Evolutionary conservation across 2,329 filamentous ascomycete genomes (phyloP).

Genomic region (Venturia pyrina): DNA sequence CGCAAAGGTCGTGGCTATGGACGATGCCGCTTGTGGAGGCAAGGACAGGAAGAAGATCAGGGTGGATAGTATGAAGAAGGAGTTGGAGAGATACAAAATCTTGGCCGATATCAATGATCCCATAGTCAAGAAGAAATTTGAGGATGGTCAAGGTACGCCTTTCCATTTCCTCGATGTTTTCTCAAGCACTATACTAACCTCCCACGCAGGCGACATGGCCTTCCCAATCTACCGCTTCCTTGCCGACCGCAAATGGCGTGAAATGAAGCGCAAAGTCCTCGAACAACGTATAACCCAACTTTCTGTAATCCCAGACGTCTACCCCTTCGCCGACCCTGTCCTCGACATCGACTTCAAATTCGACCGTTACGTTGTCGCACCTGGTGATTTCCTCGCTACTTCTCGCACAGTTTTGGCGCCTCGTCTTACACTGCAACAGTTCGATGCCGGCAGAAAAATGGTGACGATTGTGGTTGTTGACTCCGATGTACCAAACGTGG

Average conservation of each 20-base stretch:
- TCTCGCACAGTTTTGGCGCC: conserved; percentile 62
- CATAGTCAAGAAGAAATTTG: conserved; percentile 82
- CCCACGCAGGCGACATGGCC: conserved; percentile 71
- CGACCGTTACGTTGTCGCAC: conserved; percentile 55
- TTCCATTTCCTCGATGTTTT: too few species aligned
- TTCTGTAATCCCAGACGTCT: conserved; percentile 76
- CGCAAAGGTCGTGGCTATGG: conserved; percentile 50
- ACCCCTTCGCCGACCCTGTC: conserved; percentile 67
- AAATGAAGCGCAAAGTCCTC: conserved; percentile 68
- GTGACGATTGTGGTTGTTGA: conserved; percentile 81
- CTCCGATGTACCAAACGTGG: conserved; percentile 74
- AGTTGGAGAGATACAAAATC: conserved; percentile 75
- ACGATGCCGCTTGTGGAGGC: conserved; percentile 50
- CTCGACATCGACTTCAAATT: conserved; percentile 79
- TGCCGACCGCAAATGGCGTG: conserved; percentile 77
- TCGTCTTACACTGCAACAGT: conserved; percentile 73
- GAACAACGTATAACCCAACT: conserved; percentile 81
- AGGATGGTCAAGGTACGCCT: conserved; percentile 69
- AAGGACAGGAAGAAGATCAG: conserved; percentile 54
- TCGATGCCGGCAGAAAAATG: conserved; percentile 69
- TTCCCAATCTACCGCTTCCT: conserved; percentile 93
- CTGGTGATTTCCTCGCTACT: conserved; percentile 71
- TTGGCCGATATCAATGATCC: conserved; percentile 92
- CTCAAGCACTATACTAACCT: neutral
- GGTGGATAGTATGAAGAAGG: conserved; percentile 57